A percentile compares a stretch with the other conserved stretches of the same genome.
Evolutionary conservation across 768 basidiomycete species (phyloP).

Genomic region (Mycena sanguinolenta): DNA sequence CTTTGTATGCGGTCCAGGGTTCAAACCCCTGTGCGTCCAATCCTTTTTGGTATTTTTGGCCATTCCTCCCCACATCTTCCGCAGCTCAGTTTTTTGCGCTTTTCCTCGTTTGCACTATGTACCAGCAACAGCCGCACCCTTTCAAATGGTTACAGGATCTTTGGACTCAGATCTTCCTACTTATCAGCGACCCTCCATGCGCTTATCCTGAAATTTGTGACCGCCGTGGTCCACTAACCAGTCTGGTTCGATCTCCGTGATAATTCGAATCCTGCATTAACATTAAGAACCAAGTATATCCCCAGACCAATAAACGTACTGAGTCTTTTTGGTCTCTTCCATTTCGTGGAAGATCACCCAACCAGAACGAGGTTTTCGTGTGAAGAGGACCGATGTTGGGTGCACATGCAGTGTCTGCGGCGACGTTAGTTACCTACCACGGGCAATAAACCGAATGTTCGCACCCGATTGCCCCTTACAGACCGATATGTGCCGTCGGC

Average conservation of each 20-base stretch:
- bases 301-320: constrained; percentile 63
- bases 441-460: constrained; percentile 35
- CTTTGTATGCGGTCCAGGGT: constrained; percentile 22
- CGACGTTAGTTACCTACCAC: constrained; percentile 20
- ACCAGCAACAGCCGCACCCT: too few species aligned
- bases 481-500: constrained; percentile 95
- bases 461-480: constrained; percentile 86
- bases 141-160: not conserved
- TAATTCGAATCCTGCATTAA: constrained; percentile 80
- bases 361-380: constrained; percentile 88
- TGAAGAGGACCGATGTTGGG: constrained; percentile 95
- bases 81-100: too few species aligned
- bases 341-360: constrained; percentile 98
- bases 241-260: constrained; percentile 96
- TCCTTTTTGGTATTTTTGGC: not conserved
- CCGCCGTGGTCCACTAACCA: constrained; percentile 67
- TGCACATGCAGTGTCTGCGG: constrained; percentile 87
- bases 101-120: too few species aligned
- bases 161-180: not conserved
- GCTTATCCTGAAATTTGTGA: constrained; percentile 34
- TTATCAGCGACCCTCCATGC: constrained; percentile 11
- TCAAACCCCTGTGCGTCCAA: constrained; percentile 23
- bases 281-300: constrained; percentile 24
- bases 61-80: too few species aligned
- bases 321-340: constrained; percentile 95